Evolutionary conservation across 2,329 filamentous ascomycete species (phyloP).

Genomic region (Chalara sp.): DNA sequence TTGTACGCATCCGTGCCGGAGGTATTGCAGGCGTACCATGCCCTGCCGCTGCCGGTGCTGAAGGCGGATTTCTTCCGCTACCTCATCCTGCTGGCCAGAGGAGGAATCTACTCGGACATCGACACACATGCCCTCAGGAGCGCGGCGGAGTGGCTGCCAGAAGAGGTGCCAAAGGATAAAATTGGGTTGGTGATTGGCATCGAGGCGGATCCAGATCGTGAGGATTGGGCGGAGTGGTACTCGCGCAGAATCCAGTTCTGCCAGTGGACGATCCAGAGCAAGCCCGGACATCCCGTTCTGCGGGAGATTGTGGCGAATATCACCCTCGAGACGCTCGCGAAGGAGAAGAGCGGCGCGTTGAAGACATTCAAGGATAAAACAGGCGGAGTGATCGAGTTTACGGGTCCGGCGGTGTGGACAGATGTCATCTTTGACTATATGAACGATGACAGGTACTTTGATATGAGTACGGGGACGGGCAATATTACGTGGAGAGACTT

Average conservation of each 20-base stretch:
- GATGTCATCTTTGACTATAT: conserved; percentile 89
- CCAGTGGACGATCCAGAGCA: conserved; percentile 97
- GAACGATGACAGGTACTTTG: conserved; percentile 85
- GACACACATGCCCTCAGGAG: conserved; percentile 82
- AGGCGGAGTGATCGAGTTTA: conserved; percentile 72
- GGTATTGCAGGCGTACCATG: conserved; percentile 68
- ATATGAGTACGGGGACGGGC: conserved; percentile 59
- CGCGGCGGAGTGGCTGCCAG: conserved; percentile 81
- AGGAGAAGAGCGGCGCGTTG: conserved; percentile 63
- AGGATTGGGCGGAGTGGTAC: conserved; percentile 94
- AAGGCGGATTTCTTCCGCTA: conserved; percentile 72
- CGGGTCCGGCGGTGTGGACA: conserved; percentile 91
- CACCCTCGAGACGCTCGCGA: conserved; percentile 70
- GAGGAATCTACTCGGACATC: conserved; percentile 85
- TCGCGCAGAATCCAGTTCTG: conserved; percentile 95
- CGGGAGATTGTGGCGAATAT: conserved; percentile 82
- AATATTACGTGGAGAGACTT: conserved; percentile 85
- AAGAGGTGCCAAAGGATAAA: conserved; percentile 65
- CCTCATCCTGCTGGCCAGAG: conserved; percentile 65
- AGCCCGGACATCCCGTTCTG: conserved; percentile 87
- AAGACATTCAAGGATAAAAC: conserved; percentile 52
- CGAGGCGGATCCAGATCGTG: conserved; percentile 88
- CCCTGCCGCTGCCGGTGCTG: conserved; percentile 66
- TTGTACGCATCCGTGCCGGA: conserved; percentile 80
- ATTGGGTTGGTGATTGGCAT: conserved; percentile 90